Evolutionary conservation across 305 asterid species (phyloP).

Genomic region (Solanum hybrid): DNA sequence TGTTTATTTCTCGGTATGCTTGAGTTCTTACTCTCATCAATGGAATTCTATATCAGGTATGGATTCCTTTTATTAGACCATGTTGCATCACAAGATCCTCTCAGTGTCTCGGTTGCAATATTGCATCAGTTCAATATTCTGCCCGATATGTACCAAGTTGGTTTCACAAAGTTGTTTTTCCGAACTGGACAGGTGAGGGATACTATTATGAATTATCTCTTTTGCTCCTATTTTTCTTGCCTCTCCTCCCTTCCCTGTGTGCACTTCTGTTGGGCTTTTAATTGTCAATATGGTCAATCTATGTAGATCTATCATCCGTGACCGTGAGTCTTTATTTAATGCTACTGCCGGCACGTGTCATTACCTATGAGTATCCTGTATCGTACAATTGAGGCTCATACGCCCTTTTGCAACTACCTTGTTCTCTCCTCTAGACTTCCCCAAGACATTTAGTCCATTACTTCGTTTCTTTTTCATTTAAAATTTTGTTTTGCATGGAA

Average conservation of each 20-base stretch:
- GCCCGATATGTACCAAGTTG: slow-evolving; percentile 99
- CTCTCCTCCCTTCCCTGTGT: not conserved
- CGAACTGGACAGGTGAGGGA: slow-evolving; percentile 94
- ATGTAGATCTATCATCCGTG: not conserved
- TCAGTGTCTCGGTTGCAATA: slow-evolving; percentile 93
- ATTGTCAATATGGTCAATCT: not conserved
- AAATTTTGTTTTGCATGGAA: not conserved
- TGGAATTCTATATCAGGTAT: slow-evolving; percentile 42
- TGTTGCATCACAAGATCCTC: slow-evolving; percentile 92
- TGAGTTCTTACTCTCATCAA: not conserved
- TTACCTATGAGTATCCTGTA: not conserved
- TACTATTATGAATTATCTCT: not conserved
- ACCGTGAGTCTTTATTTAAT: not conserved
- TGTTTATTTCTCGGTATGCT: slow-evolving; percentile 3
- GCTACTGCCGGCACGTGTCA: not conserved
- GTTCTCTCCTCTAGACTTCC: not conserved
- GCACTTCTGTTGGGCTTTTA: not conserved
- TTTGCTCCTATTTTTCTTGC: not conserved
- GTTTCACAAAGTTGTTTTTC: slow-evolving; percentile 93
- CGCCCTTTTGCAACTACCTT: not conserved
- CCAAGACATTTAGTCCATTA: not conserved
- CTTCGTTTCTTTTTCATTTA: not conserved
- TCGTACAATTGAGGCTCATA: not conserved
- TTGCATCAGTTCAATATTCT: slow-evolving; percentile 96
- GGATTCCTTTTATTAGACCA: slow-evolving; percentile 93